phyloP scores from a whole-genome alignment of 148 eudicot species.

The Camellia granthamiana region DNA sequence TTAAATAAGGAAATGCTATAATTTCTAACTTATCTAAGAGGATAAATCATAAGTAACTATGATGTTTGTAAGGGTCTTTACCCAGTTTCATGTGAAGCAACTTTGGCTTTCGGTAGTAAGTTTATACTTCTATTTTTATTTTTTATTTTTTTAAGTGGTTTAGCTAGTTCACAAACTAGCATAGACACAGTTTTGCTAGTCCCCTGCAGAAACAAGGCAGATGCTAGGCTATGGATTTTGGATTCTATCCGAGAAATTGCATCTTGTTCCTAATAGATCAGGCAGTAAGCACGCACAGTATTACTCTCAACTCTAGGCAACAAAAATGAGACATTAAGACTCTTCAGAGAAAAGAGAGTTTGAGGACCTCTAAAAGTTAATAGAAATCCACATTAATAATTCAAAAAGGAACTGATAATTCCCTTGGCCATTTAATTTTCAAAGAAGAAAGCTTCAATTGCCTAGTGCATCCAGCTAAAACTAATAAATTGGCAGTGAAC shows the following conservation, averaged over 20 bases:
- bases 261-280: neutral
- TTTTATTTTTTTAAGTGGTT: too few species aligned
- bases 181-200: too few species aligned
- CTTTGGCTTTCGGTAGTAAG: neutral
- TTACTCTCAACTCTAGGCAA: neutral
- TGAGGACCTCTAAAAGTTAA: neutral
- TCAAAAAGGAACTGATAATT: neutral
- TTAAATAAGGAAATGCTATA: neutral
- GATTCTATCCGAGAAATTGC: neutral
- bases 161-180: too few species aligned
- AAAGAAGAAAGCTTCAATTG: neutral
- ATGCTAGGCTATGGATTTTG: too few species aligned
- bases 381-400: neutral
- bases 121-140: neutral
- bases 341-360: neutral
- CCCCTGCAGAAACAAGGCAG: too few species aligned
- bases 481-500: neutral
- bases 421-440: neutral
- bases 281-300: neutral
- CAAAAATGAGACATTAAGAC: constrained; percentile 6
- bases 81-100: too few species aligned
- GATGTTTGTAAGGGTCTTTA: too few species aligned
- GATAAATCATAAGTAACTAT: too few species aligned
- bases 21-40: too few species aligned
- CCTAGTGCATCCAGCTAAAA: neutral